phyloP scores from a whole-genome alignment of 345 rosid genomes.

The Murraya koenigii region DNA sequence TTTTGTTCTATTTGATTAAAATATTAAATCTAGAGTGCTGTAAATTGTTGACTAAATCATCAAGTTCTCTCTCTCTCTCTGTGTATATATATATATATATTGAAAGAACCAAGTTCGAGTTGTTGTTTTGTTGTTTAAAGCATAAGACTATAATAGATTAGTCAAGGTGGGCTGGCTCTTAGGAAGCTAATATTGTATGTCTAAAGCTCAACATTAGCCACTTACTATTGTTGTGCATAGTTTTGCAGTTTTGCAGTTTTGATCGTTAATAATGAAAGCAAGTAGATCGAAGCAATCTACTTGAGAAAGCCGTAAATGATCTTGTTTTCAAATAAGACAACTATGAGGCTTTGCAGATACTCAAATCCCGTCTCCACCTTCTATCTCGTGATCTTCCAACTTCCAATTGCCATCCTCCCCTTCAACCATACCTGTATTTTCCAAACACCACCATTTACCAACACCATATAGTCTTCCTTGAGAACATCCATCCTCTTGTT shows the following conservation, averaged over 20 bases:
- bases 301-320: neutral
- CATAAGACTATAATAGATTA: neutral
- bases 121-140: neutral
- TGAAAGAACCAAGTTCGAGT: neutral
- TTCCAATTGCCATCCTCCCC: constrained; percentile 48
- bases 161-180: neutral
- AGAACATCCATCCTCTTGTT: constrained; percentile 28
- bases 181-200: neutral
- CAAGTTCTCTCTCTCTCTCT: too few relatives aligned
- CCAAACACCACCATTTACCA: constrained; percentile 42
- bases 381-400: constrained; percentile 38
- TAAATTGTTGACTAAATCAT: neutral
- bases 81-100: neutral
- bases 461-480: constrained; percentile 42
- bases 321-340: neutral
- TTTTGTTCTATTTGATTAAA: neutral
- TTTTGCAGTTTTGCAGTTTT: neutral
- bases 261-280: neutral
- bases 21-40: neutral
- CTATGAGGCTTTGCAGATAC: neutral
- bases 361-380: constrained; percentile 14
- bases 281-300: neutral
- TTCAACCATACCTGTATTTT: constrained; percentile 59
- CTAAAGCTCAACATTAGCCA: neutral
- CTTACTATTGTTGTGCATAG: neutral